phyloP scores from a whole-genome alignment of 2,329 filamentous ascomycete genomes.

The Pseudocercospora cruenta region DNA sequence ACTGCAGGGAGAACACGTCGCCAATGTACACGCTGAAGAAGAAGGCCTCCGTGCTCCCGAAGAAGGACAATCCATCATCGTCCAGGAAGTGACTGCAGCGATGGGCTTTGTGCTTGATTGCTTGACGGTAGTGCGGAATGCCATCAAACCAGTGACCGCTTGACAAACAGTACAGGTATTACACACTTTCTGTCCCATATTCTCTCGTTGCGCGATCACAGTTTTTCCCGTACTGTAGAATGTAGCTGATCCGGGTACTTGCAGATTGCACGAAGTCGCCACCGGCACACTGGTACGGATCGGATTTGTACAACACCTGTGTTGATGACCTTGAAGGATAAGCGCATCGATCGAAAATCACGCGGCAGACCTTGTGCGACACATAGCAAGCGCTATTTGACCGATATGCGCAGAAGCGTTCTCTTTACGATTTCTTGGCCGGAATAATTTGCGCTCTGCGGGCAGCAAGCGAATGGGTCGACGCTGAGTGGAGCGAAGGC shows the following conservation, averaged over 20 bases:
- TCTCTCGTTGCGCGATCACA: background rate
- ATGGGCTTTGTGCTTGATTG: background rate
- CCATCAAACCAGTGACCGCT: background rate
- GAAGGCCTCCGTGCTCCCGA: conserved; percentile 22
- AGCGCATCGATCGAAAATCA: background rate
- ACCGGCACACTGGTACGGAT: background rate
- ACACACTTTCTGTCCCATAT: conserved; percentile 1
- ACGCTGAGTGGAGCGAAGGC: background rate
- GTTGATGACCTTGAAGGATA: background rate
- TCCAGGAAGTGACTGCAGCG: conserved; percentile 7
- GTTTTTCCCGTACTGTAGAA: background rate
- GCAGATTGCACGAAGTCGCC: conserved; percentile 6
- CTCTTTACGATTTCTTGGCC: background rate
- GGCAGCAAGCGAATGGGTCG: background rate
- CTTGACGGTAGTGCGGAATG: background rate
- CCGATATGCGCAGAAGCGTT: background rate
- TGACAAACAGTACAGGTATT: conserved; percentile 18
- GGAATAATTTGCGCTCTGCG: background rate
- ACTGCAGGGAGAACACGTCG: conserved; percentile 25
- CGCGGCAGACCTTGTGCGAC: background rate
- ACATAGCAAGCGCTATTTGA: background rate
- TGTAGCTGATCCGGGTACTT: conserved; percentile 10
- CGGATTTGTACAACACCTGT: background rate
- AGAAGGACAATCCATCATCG: conserved; percentile 17
- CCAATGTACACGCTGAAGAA: conserved; percentile 26